Percentiles rank a stretch among this genome's conserved stretches.
phyloP scores from a whole-genome alignment of 1,139 yeast species.

The Yamadazyma spencermartinsiae region DNA sequence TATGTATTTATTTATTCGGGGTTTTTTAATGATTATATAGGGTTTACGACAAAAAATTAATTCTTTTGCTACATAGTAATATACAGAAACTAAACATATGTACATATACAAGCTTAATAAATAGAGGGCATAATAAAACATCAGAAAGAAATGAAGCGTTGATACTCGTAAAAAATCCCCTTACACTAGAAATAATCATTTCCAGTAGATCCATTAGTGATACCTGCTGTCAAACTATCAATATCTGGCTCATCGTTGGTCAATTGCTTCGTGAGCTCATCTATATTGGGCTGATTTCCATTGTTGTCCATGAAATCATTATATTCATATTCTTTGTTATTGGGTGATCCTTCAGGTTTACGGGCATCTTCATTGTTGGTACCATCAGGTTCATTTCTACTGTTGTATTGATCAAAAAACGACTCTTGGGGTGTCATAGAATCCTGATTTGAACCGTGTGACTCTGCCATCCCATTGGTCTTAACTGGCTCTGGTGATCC shows the following conservation, averaged over 20 bases:
- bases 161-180: neutral
- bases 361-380: constrained; percentile 5
- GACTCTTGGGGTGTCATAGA: constrained; percentile 15
- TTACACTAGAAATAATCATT: constrained; percentile 13
- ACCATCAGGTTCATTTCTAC: constrained; percentile 7
- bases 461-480: neutral
- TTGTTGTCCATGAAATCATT: constrained; percentile 29
- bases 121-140: constrained; percentile 9
- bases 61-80: neutral
- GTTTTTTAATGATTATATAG: neutral
- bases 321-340: constrained; percentile 28
- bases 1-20: constrained; percentile 1
- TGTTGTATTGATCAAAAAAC: constrained; percentile 16
- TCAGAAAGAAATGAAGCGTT: constrained; percentile 11
- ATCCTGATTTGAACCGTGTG: constrained; percentile 1
- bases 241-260: constrained; percentile 33
- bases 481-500: neutral
- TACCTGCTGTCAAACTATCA: constrained; percentile 34
- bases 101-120: neutral
- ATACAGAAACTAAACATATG: constrained; percentile 7
- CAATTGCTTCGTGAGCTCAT: constrained; percentile 30
- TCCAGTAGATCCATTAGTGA: constrained; percentile 20
- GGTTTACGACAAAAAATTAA: neutral
- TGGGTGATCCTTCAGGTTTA: constrained; percentile 7
- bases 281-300: constrained; percentile 19